phyloP scores from a whole-genome alignment of 192 early-diverging fungal genomes.

The Lunasporangiospora selenospora region DNA sequence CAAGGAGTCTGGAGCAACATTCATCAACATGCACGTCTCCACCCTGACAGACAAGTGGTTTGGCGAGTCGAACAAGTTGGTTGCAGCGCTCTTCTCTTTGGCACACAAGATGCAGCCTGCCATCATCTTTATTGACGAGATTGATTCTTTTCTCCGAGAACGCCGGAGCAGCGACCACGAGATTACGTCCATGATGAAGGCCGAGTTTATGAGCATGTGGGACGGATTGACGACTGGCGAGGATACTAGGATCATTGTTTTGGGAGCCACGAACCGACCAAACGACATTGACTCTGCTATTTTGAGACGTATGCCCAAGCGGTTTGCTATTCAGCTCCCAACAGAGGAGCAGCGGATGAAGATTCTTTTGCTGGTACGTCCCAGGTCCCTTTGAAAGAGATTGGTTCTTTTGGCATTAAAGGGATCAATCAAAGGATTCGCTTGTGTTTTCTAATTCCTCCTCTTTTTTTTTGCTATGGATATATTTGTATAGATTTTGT shows the following conservation, averaged over 20 bases:
- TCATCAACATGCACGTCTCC: constrained; percentile 97
- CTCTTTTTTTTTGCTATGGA: not conserved
- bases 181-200: constrained; percentile 99
- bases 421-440: too few relatives aligned
- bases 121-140: constrained; percentile 99
- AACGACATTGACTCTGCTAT: constrained; percentile 98
- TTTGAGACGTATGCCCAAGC: constrained; percentile 96
- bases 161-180: constrained; percentile 92
- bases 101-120: constrained; percentile 94
- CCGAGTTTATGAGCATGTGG: constrained; percentile 99
- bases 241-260: constrained; percentile 71
- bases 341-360: constrained; percentile 81
- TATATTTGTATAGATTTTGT: constrained; percentile 68
- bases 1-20: constrained; percentile 95
- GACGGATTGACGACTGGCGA: constrained; percentile 89
- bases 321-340: constrained; percentile 88
- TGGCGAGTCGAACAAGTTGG: constrained; percentile 96
- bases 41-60: constrained; percentile 99
- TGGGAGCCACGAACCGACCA: constrained; percentile 97
- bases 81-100: constrained; percentile 90
- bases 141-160: constrained; percentile 96
- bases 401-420: too few relatives aligned
- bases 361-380: constrained; percentile 79
- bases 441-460: not conserved
- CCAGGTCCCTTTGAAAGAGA: too few relatives aligned